Evolutionary conservation across 257 asterid genomes (phyloP), one percentile per base, ranked within the genome.

Genomic region (Penstemon eatonii): DNA sequence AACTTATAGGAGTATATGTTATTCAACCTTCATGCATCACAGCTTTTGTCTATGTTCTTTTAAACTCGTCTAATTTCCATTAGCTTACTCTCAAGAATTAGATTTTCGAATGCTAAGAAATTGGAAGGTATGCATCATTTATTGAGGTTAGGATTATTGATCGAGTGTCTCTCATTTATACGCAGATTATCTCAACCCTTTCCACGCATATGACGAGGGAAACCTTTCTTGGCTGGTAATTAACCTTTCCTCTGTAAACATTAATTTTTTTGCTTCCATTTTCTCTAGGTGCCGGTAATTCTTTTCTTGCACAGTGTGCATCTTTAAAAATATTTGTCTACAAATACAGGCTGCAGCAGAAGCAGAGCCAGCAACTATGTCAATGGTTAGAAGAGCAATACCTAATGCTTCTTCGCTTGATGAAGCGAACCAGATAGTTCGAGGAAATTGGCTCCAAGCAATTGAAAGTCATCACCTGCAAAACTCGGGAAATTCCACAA

Each of bases 201-300:
- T 92, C 79, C 98, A 92, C 71, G 98, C 97, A 8, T 92, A 92
- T 75, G 98, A 92, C 61, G 97, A 92, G 63, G 98, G 98, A 49
- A 92, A 92, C 72, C 94, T 92, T 56, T 92, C 98, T 65, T 92
- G 98, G 98, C 96, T 90, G 96, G 98, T 92, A 88, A 63, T 60
- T 5, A 44, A 72, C 40, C 12, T 43, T 60, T 60, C 46, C 33
- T 47, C 15, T 33, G 49, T 11, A 25, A 70, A 51, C 44, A 33
- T 33, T 3, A 6, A 4, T 36, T 10, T 15, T 10, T 58, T 61
- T 66, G 18, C 65, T 50, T 74, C 43, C 12, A 43, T 60, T 56
- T 67, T n/a, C 13, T 50, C 53, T 56, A 41, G 46, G 50, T 12
- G 33, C 40, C 55, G 57, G 5, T 15, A 44, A 56, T 69, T 37